Evolutionary conservation across 2,329 filamentous ascomycete genomes (phyloP), one percentile per base, ranked within the genome.

Genomic region (Colletotrichum karsti): DNA sequence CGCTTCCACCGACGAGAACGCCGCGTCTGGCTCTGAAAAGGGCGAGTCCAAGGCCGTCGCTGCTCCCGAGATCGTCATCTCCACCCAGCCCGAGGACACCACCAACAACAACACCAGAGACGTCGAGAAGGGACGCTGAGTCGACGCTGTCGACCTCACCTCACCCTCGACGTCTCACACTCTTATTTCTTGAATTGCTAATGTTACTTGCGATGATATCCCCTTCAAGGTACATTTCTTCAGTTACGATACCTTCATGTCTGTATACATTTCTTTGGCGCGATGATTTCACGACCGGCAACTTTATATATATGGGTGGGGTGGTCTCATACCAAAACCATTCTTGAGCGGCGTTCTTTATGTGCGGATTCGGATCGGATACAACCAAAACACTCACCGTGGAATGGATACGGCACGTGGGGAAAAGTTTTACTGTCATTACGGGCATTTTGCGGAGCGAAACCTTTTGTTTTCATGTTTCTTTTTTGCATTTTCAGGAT

Each of bases 241-340:
- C 64, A 35, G 54, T 18, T 65, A 65, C 64, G 60, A 68, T 65
- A 65, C 61, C 60, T 53, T 15, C 41, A 4, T 51, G 39, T 30
- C 33, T 51, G 24, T 54, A 28, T 54, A 41, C 18, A 8, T 67
- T 64, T 60, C 46, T 10, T 41, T 10, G 12, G 30, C 54, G 28
- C 42, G 26, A 68, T 30, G 60, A 68, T 42, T 65, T 10, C 39
- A 68, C 30, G 60, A 68, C 60, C 65, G 46, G 53, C 39, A 63
- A 8, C 46, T 1, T 53, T 54, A 56, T 48, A 24, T 46, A 61
- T 44, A 53, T 39, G 57, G 59, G 46, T 26, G 20, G 28, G 64
- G 15, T n/a, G 53, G 6, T 54, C n/a, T 39, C 13, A 35, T 33
- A 54, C 46, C 48, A 53, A 42, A 44, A 44, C 46, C 35, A 33